A percentile compares a stretch with the other conserved stretches of the same genome.
These are phyloP conservation scores for Coelastrella sp. DNA, from an alignment of 139 green algal genomes.

Conservation along the genomic window DNA sequence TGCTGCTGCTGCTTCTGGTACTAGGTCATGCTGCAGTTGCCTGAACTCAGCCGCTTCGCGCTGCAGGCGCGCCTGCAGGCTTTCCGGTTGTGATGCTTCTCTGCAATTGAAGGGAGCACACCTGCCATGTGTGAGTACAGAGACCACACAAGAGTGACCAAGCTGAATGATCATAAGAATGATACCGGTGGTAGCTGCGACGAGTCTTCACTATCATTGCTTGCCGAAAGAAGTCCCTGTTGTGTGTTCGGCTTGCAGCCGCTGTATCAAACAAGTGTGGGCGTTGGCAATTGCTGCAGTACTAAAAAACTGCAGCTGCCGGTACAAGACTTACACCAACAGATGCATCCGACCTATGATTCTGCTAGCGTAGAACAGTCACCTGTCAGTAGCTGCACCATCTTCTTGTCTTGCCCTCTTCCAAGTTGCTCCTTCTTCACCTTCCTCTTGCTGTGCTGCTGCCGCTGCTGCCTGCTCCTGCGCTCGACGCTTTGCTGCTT, in stretches of 20 bases:
- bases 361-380: background rate
- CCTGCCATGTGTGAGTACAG: too few relatives aligned
- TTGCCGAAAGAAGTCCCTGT: too few relatives aligned
- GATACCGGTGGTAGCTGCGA: too few relatives aligned
- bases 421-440: background rate
- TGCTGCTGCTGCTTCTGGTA: conserved; percentile 14
- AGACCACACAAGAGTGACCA: too few relatives aligned
- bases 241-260: too few relatives aligned
- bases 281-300: too few relatives aligned
- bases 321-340: background rate
- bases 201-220: too few relatives aligned
- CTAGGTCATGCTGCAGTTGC: conserved; percentile 29
- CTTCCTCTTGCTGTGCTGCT: background rate
- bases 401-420: conserved; percentile 45
- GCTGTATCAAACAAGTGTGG: too few relatives aligned
- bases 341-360: background rate
- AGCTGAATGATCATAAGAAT: too few relatives aligned
- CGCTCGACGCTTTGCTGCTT: conserved; percentile 38
- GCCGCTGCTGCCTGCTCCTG: conserved; percentile 28
- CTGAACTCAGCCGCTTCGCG: conserved; percentile 55
- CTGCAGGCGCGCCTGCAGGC: conserved; percentile 48
- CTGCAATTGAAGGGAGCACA: background rate
- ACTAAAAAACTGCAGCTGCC: too few relatives aligned
- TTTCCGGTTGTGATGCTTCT: conserved; percentile 4
- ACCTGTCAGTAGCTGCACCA: conserved; percentile 6